Evolutionary conservation across 495 filamentous ascomycete genomes (phyloP).

Genomic region (Aspergillus baeticus): DNA sequence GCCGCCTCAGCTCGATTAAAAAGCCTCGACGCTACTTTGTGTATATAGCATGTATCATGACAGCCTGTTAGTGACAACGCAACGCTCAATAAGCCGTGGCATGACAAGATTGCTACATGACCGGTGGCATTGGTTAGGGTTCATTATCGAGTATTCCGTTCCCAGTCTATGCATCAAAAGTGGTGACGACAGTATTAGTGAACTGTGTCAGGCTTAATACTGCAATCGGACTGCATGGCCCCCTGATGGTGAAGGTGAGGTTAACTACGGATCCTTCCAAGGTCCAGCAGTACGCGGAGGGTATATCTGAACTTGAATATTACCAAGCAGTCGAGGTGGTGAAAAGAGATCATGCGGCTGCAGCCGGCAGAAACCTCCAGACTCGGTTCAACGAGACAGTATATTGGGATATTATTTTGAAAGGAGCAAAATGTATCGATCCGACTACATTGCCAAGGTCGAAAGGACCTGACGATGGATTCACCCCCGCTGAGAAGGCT

Average conservation of each 20-base stretch:
- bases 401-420: slow-evolving; percentile 12
- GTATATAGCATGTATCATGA: no score
- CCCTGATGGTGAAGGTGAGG: not conserved
- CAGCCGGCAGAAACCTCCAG: not conserved
- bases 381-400: slow-evolving; percentile 1
- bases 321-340: slow-evolving; percentile 1
- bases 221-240: not conserved
- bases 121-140: no score
- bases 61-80: no score
- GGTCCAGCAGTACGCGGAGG: slow-evolving; percentile 1
- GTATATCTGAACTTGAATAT: slow-evolving; percentile 4
- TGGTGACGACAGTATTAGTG: slow-evolving; percentile 4
- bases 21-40: no score
- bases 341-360: slow-evolving; percentile 1
- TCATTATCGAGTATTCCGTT: no score
- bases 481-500: slow-evolving; percentile 4
- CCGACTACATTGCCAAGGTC: not conserved
- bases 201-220: slow-evolving; percentile 6
- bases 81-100: no score
- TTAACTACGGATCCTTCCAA: slow-evolving; percentile 1
- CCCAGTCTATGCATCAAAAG: slow-evolving; percentile 4
- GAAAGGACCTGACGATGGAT: slow-evolving; percentile 6
- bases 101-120: no score
- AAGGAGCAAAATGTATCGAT: slow-evolving; percentile 4
- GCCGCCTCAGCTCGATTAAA: no score